Evolutionary conservation across 108 stramenopile genomes (phyloP).

Genomic region (Bacterosira constricta): DNA sequence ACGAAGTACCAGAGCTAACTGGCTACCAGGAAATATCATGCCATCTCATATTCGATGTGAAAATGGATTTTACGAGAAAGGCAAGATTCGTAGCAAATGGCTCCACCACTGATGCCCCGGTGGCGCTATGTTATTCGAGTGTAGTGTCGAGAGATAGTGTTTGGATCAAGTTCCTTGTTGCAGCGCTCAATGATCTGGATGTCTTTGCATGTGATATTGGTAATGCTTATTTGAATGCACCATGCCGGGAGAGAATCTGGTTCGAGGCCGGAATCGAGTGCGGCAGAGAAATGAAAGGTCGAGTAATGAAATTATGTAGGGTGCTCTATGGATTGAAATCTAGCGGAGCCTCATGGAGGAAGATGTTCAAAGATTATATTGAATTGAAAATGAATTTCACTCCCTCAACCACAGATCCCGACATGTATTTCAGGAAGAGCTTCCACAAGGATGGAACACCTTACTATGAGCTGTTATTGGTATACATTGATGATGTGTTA

Average conservation of each 20-base stretch:
- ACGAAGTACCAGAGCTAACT: neutral
- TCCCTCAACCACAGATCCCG: conserved; percentile 32
- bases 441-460: conserved; percentile 1
- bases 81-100: conserved; percentile 42
- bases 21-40: conserved; percentile 17
- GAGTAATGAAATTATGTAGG: too few species aligned
- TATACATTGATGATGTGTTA: conserved; percentile 45
- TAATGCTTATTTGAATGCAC: conserved; percentile 56
- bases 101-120: conserved; percentile 36
- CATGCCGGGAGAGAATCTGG: conserved; percentile 32
- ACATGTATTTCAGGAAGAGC: conserved; percentile 8
- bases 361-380: neutral
- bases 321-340: too few species aligned
- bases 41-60: conserved; percentile 55
- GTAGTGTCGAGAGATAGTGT: conserved; percentile 50
- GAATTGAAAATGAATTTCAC: conserved; percentile 11
- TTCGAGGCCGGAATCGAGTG: conserved; percentile 31
- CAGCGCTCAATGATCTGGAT: conserved; percentile 54
- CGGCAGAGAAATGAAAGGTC: too few species aligned
- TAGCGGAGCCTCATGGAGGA: too few species aligned
- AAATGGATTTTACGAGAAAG: conserved; percentile 52
- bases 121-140: conserved; percentile 5
- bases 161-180: conserved; percentile 43
- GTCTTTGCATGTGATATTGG: conserved; percentile 41
- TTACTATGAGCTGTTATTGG: conserved; percentile 44